Percentiles rank a stretch among this genome's conserved stretches.
Conservation (phyloP, 1,284 basidiomycete genomes). For the Ceratobasidium sp. region DNA sequence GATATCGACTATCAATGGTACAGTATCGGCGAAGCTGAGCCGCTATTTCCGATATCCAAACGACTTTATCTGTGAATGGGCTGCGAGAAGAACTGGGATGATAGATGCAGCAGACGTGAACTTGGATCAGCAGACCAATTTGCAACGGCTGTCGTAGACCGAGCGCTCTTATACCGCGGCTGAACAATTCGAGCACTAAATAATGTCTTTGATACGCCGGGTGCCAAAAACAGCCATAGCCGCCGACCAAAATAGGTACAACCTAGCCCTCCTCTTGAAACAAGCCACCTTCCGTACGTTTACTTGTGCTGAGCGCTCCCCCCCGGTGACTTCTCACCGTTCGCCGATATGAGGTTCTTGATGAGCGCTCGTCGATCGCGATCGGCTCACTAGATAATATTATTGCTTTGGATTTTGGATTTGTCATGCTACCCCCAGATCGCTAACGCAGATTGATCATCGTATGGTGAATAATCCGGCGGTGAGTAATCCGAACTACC, state of each 20-base stretch:
- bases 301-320: background rate
- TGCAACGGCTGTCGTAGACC: background rate
- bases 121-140: background rate
- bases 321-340: background rate
- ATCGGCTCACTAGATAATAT: background rate
- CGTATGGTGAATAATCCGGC: background rate
- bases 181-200: background rate
- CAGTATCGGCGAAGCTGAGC: background rate
- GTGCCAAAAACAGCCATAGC: too few relatives aligned
- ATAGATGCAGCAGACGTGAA: too few relatives aligned
- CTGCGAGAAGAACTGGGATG: background rate
- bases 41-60: background rate
- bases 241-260: too few relatives aligned
- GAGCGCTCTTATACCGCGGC: too few relatives aligned
- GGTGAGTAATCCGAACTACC: background rate
- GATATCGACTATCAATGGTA: background rate
- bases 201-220: too few relatives aligned
- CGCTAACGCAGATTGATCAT: background rate
- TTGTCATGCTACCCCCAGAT: background rate
- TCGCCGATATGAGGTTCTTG: background rate
- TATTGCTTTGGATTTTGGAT: background rate
- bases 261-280: too few relatives aligned
- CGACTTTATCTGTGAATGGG: background rate
- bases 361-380: background rate
- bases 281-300: background rate